Evolutionary conservation across 2,329 filamentous ascomycete genomes (phyloP).

Genomic region (Trichoderma citrinoviride): DNA sequence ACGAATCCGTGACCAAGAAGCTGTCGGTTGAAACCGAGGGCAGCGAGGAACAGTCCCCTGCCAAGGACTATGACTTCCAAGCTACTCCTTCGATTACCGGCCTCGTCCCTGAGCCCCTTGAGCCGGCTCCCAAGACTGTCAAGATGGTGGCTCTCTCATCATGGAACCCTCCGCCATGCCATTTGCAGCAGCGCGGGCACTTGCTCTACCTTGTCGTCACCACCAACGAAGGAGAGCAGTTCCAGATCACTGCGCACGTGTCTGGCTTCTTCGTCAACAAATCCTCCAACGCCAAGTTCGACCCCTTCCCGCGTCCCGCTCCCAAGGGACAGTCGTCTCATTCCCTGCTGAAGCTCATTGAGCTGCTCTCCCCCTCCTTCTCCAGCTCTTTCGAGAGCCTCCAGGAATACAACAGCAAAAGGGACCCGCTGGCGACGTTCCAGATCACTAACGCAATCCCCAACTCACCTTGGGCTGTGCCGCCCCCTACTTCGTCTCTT

Average conservation of each 20-base stretch:
- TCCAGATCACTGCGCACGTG: constrained; percentile 88
- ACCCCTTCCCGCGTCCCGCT: constrained; percentile 75
- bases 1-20: constrained; percentile 67
- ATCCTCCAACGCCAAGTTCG: constrained; percentile 91
- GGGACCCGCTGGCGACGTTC: constrained; percentile 87
- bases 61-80: constrained; percentile 75
- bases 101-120: constrained; percentile 66
- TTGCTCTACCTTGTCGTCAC: constrained; percentile 85
- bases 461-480: constrained; percentile 86
- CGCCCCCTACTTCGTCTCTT: constrained; percentile 61
- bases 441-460: constrained; percentile 95
- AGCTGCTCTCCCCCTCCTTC: constrained; percentile 81
- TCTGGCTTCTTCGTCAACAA: constrained; percentile 98
- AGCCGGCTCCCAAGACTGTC: constrained; percentile 79
- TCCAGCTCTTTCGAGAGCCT: constrained; percentile 70
- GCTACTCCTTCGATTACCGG: constrained; percentile 64
- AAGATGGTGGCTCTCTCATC: constrained; percentile 85
- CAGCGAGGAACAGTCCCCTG: constrained; percentile 36
- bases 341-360: constrained; percentile 79
- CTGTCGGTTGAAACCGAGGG: constrained; percentile 40
- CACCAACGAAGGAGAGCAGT: constrained; percentile 92
- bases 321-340: constrained; percentile 79
- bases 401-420: constrained; percentile 79
- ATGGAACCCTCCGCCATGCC: constrained; percentile 95
- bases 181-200: constrained; percentile 87